Percentiles rank a stretch among this genome's conserved stretches.
Evolutionary conservation across 2,329 filamentous ascomycete genomes (phyloP).

Genomic region (Sordariomycetes sp.): DNA sequence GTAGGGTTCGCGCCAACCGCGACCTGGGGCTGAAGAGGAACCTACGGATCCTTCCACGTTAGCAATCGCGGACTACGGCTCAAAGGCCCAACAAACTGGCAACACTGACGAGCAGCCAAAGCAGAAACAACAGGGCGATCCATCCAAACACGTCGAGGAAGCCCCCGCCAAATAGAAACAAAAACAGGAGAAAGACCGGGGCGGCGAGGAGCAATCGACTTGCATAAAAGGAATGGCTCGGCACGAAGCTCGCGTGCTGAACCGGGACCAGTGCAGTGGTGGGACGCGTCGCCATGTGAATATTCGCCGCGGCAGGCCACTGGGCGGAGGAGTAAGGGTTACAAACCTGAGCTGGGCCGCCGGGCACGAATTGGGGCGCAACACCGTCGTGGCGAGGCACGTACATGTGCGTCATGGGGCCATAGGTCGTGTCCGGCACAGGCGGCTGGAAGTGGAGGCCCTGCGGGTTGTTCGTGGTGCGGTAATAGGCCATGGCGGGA

Average conservation of each 20-base stretch:
- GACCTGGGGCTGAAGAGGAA: neutral
- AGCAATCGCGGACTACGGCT: neutral
- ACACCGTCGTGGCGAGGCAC: constrained; percentile 39
- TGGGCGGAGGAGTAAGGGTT: constrained; percentile 12
- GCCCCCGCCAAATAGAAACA: neutral
- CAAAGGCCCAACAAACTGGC: neutral
- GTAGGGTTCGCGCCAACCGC: neutral
- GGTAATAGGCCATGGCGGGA: constrained; percentile 27
- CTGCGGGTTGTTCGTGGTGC: constrained; percentile 25
- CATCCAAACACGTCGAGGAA: neutral
- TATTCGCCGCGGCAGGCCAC: neutral
- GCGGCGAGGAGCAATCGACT: neutral
- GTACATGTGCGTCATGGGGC: constrained; percentile 44
- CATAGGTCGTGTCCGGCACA: constrained; percentile 45
- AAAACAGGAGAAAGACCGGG: neutral
- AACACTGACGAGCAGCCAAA: neutral
- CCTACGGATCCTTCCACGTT: neutral
- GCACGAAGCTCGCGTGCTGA: neutral
- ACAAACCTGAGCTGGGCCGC: constrained; percentile 18
- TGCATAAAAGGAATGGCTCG: neutral
- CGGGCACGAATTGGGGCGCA: constrained; percentile 16
- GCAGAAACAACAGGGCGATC: neutral
- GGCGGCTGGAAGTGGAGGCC: constrained; percentile 47
- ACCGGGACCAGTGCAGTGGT: neutral
- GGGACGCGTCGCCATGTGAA: neutral